Evolutionary conservation across 345 rosid species (phyloP).

Genomic region (Barbarea vulgaris): DNA sequence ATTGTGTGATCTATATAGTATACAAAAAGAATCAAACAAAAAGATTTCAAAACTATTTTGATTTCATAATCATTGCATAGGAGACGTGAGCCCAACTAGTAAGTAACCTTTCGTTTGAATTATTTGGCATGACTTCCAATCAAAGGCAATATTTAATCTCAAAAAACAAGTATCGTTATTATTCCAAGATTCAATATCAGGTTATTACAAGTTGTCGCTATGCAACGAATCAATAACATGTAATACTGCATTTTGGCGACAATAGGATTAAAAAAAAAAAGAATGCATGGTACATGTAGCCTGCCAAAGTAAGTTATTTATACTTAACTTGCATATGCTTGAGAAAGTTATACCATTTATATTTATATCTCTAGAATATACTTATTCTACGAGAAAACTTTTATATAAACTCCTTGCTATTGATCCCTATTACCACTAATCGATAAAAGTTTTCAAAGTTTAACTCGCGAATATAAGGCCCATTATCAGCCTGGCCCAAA

Average conservation of each 20-base stretch:
- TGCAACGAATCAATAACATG: slow-evolving; percentile 21
- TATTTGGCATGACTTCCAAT: slow-evolving; percentile 21
- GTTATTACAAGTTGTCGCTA: neutral
- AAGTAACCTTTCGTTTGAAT: slow-evolving; percentile 19
- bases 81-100: slow-evolving; percentile 32
- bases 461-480: neutral
- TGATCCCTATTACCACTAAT: neutral
- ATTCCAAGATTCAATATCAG: slow-evolving; percentile 2
- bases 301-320: slow-evolving; percentile 5
- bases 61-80: slow-evolving; percentile 12
- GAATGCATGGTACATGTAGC: neutral
- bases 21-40: neutral
- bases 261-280: neutral
- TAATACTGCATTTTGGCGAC: neutral
- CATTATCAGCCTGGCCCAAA: neutral
- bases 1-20: neutral
- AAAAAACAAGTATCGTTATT: neutral
- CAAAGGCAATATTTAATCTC: slow-evolving; percentile 22
- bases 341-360: slow-evolving; percentile 10
- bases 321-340: slow-evolving; percentile 18
- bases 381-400: neutral
- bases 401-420: neutral
- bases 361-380: neutral
- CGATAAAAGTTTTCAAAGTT: neutral
- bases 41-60: neutral